These are phyloP conservation scores for Colletotrichum incanum DNA, from an alignment of 2,329 filamentous ascomycete species.

Conservation along the genomic window DNA sequence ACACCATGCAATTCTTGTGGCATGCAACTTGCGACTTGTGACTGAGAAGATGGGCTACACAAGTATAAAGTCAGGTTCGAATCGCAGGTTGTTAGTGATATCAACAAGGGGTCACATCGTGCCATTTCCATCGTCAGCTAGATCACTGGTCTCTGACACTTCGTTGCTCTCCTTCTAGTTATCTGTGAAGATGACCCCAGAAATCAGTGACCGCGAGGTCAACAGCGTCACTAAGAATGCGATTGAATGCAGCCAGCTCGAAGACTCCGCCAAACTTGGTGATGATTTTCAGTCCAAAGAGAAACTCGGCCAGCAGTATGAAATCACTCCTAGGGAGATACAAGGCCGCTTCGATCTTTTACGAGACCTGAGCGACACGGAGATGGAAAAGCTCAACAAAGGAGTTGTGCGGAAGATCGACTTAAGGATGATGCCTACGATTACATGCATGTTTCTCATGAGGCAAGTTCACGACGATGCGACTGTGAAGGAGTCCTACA, in stretches of 20 bases:
- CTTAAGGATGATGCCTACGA: conserved; percentile 50
- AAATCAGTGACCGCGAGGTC: not conserved
- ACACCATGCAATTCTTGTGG: not conserved
- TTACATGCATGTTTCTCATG: conserved; percentile 51
- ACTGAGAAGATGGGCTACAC: not conserved
- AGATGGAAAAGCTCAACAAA: conserved; percentile 49
- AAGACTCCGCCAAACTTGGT: conserved; percentile 8
- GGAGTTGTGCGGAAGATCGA: conserved; percentile 51
- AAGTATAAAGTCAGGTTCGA: conserved; percentile 25
- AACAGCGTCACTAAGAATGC: conserved; percentile 19
- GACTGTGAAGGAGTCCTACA: not conserved
- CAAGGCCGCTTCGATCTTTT: conserved; percentile 47
- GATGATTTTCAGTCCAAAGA: not conserved
- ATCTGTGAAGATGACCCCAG: conserved; percentile 2
- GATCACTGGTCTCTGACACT: not conserved
- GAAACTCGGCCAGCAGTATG: conserved; percentile 6
- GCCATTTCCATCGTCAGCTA: not conserved
- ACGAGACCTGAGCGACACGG: conserved; percentile 43
- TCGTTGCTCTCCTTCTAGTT: not conserved
- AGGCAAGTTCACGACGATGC: conserved; percentile 39
- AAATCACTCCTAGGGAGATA: conserved; percentile 43
- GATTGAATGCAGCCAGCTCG: conserved; percentile 25
- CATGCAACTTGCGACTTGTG: not conserved
- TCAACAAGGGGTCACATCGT: not conserved
- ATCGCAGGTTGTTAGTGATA: not conserved